phyloP scores from a whole-genome alignment of 805 yeast genomes.

The Metschnikowia reukaufii region DNA sequence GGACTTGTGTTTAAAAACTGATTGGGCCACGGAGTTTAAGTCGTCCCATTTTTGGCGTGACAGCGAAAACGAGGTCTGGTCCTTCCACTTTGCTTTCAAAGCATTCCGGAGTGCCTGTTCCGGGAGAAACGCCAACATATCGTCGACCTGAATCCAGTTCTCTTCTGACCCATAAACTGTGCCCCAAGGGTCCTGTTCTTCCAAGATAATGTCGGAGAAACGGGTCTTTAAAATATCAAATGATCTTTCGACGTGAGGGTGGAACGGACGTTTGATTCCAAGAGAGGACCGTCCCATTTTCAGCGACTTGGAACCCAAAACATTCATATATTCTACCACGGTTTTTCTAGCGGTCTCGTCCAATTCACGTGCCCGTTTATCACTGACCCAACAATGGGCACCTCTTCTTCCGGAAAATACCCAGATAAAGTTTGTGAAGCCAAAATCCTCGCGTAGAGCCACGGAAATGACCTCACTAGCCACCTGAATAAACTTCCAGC shows the following conservation, averaged over 20 bases:
- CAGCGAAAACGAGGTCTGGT: constrained; percentile 33
- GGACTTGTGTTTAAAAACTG: constrained; percentile 42
- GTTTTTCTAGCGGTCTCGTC: constrained; percentile 75
- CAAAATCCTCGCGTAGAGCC: constrained; percentile 83
- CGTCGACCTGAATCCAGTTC: constrained; percentile 48
- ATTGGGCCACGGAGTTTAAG: constrained; percentile 54
- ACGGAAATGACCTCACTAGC: constrained; percentile 74
- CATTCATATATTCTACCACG: constrained; percentile 80
- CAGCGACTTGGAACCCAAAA: constrained; percentile 49
- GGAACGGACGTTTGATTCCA: constrained; percentile 72
- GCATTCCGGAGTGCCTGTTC: constrained; percentile 56
- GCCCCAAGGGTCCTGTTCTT: constrained; percentile 86
- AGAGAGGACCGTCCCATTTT: constrained; percentile 49
- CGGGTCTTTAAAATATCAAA: constrained; percentile 61
- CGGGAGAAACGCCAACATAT: constrained; percentile 61
- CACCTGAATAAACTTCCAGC: constrained; percentile 90
- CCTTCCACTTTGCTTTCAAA: constrained; percentile 59
- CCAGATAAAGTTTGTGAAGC: constrained; percentile 85
- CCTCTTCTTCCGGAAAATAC: constrained; percentile 98
- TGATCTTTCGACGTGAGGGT: constrained; percentile 82
- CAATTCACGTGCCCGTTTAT: constrained; percentile 69
- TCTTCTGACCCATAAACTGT: constrained; percentile 36
- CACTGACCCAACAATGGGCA: constrained; percentile 98
- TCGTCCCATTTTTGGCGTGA: constrained; percentile 78
- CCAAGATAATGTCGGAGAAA: constrained; percentile 65